These are phyloP conservation scores for Mycena rebaudengoi DNA, from an alignment of 768 basidiomycete species.

Conservation along the genomic window DNA sequence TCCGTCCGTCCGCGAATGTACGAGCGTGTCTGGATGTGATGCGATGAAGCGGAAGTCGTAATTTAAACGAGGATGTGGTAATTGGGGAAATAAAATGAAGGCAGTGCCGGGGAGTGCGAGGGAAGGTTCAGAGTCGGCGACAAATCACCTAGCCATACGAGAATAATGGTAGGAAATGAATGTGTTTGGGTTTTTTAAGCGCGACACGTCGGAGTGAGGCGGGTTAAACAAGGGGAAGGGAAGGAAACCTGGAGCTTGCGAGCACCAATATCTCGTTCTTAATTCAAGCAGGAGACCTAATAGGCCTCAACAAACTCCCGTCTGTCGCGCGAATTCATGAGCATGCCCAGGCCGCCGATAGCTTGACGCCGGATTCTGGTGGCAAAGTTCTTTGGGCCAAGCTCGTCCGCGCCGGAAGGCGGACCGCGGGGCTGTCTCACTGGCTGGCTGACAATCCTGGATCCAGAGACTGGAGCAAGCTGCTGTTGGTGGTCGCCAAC, in stretches of 20 bases:
- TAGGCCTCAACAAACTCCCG: slow-evolving; percentile 78
- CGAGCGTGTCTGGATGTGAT: neutral
- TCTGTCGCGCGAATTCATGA: slow-evolving; percentile 85
- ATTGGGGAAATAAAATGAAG: neutral
- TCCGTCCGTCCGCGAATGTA: neutral
- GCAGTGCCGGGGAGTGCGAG: neutral
- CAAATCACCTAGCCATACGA: slow-evolving; percentile 10
- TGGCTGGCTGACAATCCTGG: slow-evolving; percentile 75
- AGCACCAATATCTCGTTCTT: slow-evolving; percentile 17
- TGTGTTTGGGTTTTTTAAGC: slow-evolving; percentile 25
- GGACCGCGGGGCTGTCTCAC: slow-evolving; percentile 89
- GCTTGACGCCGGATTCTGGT: slow-evolving; percentile 86
- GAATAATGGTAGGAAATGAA: slow-evolving; percentile 26
- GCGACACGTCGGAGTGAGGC: slow-evolving; percentile 9
- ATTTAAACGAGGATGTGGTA: too few species aligned
- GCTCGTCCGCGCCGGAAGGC: slow-evolving; percentile 85
- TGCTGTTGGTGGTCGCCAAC: slow-evolving; percentile 48
- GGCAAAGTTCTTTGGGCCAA: slow-evolving; percentile 90
- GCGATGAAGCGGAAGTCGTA: too few species aligned
- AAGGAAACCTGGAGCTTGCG: slow-evolving; percentile 23
- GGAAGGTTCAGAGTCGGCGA: neutral
- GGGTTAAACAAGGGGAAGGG: slow-evolving; percentile 17
- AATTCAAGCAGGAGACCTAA: slow-evolving; percentile 42
- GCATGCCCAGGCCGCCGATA: slow-evolving; percentile 79
- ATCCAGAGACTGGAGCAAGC: slow-evolving; percentile 50